Conservation (phyloP, 208 protist species). For the Leishmania braziliensis region DNA sequence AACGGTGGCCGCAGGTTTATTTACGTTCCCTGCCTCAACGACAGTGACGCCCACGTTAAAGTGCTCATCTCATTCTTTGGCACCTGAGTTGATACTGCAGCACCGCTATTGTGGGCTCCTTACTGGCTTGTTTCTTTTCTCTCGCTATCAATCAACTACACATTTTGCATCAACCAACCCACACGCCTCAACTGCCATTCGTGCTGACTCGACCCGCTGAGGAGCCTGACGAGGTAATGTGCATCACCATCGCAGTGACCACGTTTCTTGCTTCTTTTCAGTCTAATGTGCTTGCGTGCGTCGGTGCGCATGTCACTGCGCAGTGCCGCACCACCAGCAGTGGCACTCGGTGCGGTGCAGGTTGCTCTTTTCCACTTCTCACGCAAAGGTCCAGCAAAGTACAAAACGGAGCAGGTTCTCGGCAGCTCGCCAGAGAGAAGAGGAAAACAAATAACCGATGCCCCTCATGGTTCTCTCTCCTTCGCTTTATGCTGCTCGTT, state of each 20-base stretch:
- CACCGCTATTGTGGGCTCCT: not conserved
- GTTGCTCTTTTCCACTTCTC: not conserved
- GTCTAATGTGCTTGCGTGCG: not conserved
- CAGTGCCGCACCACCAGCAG: not conserved
- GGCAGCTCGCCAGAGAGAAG: not conserved
- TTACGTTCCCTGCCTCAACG: conserved; percentile 48
- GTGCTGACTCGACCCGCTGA: not conserved
- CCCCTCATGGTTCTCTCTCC: not conserved
- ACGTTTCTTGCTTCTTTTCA: not conserved
- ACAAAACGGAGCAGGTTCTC: not conserved
- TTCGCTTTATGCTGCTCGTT: not conserved
- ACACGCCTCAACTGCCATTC: not conserved
- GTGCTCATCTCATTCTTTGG: conserved; percentile 15
- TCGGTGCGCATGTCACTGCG: not conserved
- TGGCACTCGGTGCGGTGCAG: not conserved
- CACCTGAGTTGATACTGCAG: not conserved
- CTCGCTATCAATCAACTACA: not conserved
- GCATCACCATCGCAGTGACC: not conserved
- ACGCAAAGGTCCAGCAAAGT: not conserved
- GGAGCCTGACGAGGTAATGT: not conserved
- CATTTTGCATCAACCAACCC: not conserved
- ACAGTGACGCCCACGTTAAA: conserved; percentile 28
- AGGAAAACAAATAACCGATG: not conserved
- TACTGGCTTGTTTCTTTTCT: not conserved
- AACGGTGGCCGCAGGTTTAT: conserved; percentile 31